Percentiles rank a stretch among this genome's conserved stretches.
Evolutionary conservation across 140 eudicot genomes (phyloP).

Genomic region (Anethum foeniculum): DNA sequence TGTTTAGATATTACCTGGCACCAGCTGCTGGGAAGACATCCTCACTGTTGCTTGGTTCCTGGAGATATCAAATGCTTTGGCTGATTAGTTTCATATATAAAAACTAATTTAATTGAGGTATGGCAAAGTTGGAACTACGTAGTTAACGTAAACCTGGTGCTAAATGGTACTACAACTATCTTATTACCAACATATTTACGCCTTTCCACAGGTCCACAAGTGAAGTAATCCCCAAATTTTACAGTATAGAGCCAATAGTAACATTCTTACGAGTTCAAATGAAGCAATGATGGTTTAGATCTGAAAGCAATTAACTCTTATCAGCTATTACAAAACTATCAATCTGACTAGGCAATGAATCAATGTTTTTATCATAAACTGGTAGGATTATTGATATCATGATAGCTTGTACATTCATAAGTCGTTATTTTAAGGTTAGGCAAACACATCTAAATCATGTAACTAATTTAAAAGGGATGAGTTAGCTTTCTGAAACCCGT

Average conservation of each 20-base stretch:
- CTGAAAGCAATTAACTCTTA: background rate
- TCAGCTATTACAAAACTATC: background rate
- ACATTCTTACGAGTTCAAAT: background rate
- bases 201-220: background rate
- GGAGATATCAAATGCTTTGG: background rate
- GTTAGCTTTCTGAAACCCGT: background rate
- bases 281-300: constrained; percentile 1
- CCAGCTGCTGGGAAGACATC: background rate
- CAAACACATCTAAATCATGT: background rate
- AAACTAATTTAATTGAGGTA: background rate
- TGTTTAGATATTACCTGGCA: constrained; percentile 9
- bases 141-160: background rate
- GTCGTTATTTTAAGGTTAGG: background rate
- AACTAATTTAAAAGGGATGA: background rate
- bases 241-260: background rate
- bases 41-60: constrained; percentile 1
- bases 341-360: background rate
- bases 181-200: background rate
- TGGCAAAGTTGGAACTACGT: background rate
- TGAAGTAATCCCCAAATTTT: background rate
- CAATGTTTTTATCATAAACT: background rate
- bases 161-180: background rate
- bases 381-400: background rate
- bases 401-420: background rate
- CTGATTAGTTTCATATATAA: background rate